Percentiles rank a stretch among this genome's conserved stretches.
Conservation (phyloP, 768 basidiomycete genomes). For the Neoboletus subvelutipes region DNA sequence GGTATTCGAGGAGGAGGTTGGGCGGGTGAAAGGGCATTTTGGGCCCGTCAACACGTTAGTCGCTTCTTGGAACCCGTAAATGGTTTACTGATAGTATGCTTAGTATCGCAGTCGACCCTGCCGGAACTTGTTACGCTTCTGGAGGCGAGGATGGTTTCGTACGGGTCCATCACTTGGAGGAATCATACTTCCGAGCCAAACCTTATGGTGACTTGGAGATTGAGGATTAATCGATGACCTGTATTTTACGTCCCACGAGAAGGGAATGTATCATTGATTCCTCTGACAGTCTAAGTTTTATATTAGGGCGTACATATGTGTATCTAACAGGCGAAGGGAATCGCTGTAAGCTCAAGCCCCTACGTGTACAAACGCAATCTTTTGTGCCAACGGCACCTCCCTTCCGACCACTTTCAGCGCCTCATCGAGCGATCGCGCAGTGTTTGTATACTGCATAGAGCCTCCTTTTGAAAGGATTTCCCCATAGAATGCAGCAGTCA, state of each 20-base stretch:
- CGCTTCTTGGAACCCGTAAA: neutral
- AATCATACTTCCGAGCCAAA: conserved; percentile 87
- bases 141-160: conserved; percentile 97
- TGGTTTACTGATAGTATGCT: conserved; percentile 8
- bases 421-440: conserved; percentile 20
- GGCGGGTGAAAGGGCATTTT: conserved; percentile 96
- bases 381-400: conserved; percentile 22
- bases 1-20: conserved; percentile 96
- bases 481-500: conserved; percentile 25
- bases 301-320: neutral
- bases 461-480: conserved; percentile 14
- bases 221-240: conserved; percentile 43
- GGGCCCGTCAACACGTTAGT: conserved; percentile 94
- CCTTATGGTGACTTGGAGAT: conserved; percentile 90
- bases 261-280: conserved; percentile 9
- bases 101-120: conserved; percentile 91
- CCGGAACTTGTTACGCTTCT: conserved; percentile 85
- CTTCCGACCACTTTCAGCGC: conserved; percentile 15
- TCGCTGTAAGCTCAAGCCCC: conserved; percentile 17
- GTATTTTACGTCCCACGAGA: conserved; percentile 7
- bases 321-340: neutral
- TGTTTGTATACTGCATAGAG: conserved; percentile 11
- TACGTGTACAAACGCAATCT: conserved; percentile 30
- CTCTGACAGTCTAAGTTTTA: neutral
- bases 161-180: conserved; percentile 90